These are phyloP conservation scores for Cladosporium colombiae DNA, from an alignment of 2,329 filamentous ascomycete genomes.

Conservation along the genomic window DNA sequence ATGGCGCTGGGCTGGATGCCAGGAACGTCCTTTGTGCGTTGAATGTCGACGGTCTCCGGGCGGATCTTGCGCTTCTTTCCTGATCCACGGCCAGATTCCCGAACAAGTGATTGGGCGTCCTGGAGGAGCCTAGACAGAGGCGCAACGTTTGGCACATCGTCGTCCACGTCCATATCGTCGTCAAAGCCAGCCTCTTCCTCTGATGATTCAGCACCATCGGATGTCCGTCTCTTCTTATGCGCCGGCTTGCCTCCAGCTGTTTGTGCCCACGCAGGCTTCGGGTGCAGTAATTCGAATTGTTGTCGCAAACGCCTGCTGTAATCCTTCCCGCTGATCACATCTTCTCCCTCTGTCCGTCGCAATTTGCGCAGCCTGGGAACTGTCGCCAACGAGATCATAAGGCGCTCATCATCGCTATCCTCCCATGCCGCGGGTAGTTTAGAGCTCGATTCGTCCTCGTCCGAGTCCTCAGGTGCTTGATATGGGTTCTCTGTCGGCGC, in stretches of 20 bases:
- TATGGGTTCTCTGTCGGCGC: slow-evolving; percentile 47
- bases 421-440: slow-evolving; percentile 71
- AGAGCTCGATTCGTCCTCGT: slow-evolving; percentile 44
- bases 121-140: slow-evolving; percentile 80
- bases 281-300: slow-evolving; percentile 65
- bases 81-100: slow-evolving; percentile 46
- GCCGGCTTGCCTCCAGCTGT: slow-evolving; percentile 44
- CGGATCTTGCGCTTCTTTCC: slow-evolving; percentile 70
- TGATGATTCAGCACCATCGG: slow-evolving; percentile 37
- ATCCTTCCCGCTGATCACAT: slow-evolving; percentile 81
- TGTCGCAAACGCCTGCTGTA: slow-evolving; percentile 78
- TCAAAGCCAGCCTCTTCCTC: slow-evolving; percentile 30
- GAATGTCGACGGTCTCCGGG: slow-evolving; percentile 86
- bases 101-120: slow-evolving; percentile 67
- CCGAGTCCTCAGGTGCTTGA: slow-evolving; percentile 41
- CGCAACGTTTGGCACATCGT: slow-evolving; percentile 61
- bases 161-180: slow-evolving; percentile 54
- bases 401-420: slow-evolving; percentile 91
- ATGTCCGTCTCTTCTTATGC: slow-evolving; percentile 51
- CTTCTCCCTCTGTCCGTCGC: slow-evolving; percentile 76
- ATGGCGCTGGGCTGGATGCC: slow-evolving; percentile 75
- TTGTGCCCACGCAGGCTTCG: slow-evolving; percentile 62
- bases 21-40: slow-evolving; percentile 82
- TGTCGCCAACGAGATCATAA: slow-evolving; percentile 78
- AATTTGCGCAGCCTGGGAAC: slow-evolving; percentile 79